Percentiles rank a stretch among this genome's conserved stretches.
Evolutionary conservation across 495 filamentous ascomycete genomes (phyloP).

Genomic region (Cercophora scortea): DNA sequence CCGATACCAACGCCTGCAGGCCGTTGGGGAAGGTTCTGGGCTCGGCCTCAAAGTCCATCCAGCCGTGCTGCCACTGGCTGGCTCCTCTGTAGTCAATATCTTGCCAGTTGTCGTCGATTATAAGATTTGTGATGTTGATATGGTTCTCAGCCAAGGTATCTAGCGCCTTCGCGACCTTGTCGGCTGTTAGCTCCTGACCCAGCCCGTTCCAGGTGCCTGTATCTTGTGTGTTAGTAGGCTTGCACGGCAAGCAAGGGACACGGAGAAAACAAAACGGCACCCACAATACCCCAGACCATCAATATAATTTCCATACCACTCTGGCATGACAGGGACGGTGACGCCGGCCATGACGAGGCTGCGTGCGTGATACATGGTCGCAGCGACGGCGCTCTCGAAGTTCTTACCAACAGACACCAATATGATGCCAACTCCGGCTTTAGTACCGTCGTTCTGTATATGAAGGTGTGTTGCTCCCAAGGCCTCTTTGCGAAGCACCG

Average conservation of each 20-base stretch:
- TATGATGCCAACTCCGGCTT: conserved; percentile 49
- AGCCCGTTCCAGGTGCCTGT: conserved; percentile 87
- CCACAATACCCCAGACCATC: conserved; percentile 67
- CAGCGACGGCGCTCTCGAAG: conserved; percentile 71
- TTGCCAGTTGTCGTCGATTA: conserved; percentile 98
- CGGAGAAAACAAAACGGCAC: conserved; percentile 8
- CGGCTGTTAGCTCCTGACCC: conserved; percentile 71
- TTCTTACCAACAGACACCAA: conserved; percentile 65
- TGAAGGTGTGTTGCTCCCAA: conserved; percentile 7
- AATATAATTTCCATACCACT: conserved; percentile 84
- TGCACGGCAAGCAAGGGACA: background rate
- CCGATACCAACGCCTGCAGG: conserved; percentile 55
- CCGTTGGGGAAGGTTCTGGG: conserved; percentile 71
- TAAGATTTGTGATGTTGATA: conserved; percentile 72
- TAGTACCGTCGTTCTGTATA: conserved; percentile 55
- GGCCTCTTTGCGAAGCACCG: conserved; percentile 57
- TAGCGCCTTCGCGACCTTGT: conserved; percentile 70
- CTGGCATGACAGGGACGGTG: conserved; percentile 36
- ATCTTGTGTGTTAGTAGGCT: background rate
- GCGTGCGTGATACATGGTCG: conserved; percentile 80
- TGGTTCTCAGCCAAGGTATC: conserved; percentile 59
- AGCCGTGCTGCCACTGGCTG: conserved; percentile 44
- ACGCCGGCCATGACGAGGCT: conserved; percentile 43
- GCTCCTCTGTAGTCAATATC: conserved; percentile 48
- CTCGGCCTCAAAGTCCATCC: conserved; percentile 77